Conservation (phyloP, 768 basidiomycete species). For the Amanita inopinata region DNA sequence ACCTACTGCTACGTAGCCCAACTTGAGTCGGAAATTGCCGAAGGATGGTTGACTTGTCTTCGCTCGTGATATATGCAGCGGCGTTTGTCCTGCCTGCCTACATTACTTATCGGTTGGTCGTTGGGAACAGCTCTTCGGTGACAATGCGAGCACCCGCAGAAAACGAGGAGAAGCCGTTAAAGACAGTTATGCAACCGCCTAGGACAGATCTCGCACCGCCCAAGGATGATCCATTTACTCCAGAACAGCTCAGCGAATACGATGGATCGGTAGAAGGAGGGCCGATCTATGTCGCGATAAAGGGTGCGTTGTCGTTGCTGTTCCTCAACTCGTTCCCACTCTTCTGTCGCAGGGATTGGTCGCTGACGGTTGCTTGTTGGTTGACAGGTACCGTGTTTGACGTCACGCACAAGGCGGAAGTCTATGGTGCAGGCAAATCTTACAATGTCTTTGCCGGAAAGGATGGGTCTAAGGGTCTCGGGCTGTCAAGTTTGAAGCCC, state of each 20-base stretch:
- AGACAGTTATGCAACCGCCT: slow-evolving; percentile 66
- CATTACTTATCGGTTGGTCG: slow-evolving; percentile 16
- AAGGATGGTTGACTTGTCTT: slow-evolving; percentile 10
- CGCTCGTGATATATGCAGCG: slow-evolving; percentile 18
- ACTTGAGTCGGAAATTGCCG: slow-evolving; percentile 10
- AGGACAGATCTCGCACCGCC: slow-evolving; percentile 54
- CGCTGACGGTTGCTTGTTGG: not conserved
- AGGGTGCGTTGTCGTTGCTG: slow-evolving; percentile 39
- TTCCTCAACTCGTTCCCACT: not conserved
- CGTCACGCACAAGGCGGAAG: slow-evolving; percentile 74
- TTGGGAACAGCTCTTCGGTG: slow-evolving; percentile 2
- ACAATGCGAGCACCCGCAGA: slow-evolving; percentile 17
- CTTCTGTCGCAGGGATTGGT: not conserved
- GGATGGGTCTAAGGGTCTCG: slow-evolving; percentile 84
- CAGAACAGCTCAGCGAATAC: slow-evolving; percentile 53
- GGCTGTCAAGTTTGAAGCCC: slow-evolving; percentile 77
- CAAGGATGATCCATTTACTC: slow-evolving; percentile 71
- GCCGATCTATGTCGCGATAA: slow-evolving; percentile 90
- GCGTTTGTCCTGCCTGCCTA: slow-evolving; percentile 19
- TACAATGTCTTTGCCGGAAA: slow-evolving; percentile 89
- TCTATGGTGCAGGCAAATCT: slow-evolving; percentile 76
- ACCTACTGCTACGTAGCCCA: too few species aligned
- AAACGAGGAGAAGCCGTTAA: slow-evolving; percentile 24
- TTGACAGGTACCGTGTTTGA: slow-evolving; percentile 77
- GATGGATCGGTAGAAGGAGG: slow-evolving; percentile 56